A percentile compares a stretch with the other conserved stretches of the same genome.
Evolutionary conservation across 306 rosid species (phyloP).

Genomic region (Castanea crenata): DNA sequence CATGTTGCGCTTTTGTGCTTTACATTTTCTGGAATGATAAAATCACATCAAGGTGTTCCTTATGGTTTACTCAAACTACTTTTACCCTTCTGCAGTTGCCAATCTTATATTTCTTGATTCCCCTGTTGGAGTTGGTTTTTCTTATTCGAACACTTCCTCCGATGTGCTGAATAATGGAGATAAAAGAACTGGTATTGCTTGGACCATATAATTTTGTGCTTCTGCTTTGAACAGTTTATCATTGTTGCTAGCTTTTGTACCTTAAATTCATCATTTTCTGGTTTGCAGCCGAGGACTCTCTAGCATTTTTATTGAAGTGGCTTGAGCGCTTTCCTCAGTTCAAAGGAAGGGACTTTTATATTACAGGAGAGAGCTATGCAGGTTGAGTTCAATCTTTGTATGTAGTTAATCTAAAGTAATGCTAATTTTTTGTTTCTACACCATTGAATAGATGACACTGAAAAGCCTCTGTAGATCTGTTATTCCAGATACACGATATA

Average conservation of each 20-base stretch:
- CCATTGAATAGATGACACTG: not conserved
- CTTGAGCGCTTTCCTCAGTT: conserved; percentile 80
- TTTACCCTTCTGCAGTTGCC: conserved; percentile 59
- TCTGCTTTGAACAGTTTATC: conserved; percentile 7
- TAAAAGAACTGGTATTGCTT: conserved; percentile 59
- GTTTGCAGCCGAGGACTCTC: conserved; percentile 65
- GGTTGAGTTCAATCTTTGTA: conserved; percentile 41
- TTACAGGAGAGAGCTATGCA: conserved; percentile 89
- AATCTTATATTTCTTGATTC: conserved; percentile 77
- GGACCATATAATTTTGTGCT: conserved; percentile 1
- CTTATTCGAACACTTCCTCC: conserved; percentile 77
- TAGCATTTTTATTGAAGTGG: conserved; percentile 71
- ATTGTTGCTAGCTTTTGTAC: conserved; percentile 2
- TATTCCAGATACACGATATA: not conserved
- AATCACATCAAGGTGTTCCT: not conserved
- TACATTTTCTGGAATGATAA: not conserved
- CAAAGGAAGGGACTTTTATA: conserved; percentile 58
- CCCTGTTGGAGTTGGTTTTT: conserved; percentile 96
- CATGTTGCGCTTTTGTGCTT: not conserved
- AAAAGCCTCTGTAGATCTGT: not conserved
- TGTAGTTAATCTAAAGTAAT: not conserved
- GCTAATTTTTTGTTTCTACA: not conserved
- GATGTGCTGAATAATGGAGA: conserved; percentile 71
- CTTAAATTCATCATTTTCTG: conserved; percentile 6
- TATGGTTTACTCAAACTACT: not conserved